phyloP scores from a whole-genome alignment of 179 eudicot genomes.

The Silene coronaria region DNA sequence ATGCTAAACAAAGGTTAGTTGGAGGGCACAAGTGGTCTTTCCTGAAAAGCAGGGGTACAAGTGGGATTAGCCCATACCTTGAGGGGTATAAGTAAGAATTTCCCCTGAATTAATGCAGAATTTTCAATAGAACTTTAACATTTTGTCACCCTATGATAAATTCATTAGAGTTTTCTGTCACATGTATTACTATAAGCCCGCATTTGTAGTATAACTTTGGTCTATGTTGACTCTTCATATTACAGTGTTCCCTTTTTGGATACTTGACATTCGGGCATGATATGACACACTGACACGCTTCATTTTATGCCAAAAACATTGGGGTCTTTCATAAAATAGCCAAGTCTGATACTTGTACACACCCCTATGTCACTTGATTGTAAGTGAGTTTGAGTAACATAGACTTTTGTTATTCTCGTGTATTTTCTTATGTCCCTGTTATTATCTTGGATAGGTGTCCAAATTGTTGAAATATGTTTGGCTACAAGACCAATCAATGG shows the following conservation, averaged over 20 bases:
- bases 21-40: no score
- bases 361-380: not conserved
- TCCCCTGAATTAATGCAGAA: no score
- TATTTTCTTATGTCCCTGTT: conserved; percentile 17
- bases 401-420: not conserved
- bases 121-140: no score
- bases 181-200: not conserved
- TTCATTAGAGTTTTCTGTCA: no score
- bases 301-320: not conserved
- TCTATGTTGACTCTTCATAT: not conserved
- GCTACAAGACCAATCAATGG: conserved; percentile 84
- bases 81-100: no score
- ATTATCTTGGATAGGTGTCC: conserved; percentile 74
- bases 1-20: no score
- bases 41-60: no score
- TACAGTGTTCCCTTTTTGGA: not conserved
- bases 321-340: not conserved
- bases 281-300: not conserved
- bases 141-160: no score
- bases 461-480: conserved; percentile 92
- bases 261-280: not conserved
- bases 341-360: not conserved
- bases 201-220: conserved; percentile 8
- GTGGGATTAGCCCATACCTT: no score
- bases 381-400: not conserved